Percentiles rank a stretch among this genome's conserved stretches.
phyloP scores from a whole-genome alignment of 225 moss, liverwort and hornwort species.

The Sphagnum tenellum region DNA sequence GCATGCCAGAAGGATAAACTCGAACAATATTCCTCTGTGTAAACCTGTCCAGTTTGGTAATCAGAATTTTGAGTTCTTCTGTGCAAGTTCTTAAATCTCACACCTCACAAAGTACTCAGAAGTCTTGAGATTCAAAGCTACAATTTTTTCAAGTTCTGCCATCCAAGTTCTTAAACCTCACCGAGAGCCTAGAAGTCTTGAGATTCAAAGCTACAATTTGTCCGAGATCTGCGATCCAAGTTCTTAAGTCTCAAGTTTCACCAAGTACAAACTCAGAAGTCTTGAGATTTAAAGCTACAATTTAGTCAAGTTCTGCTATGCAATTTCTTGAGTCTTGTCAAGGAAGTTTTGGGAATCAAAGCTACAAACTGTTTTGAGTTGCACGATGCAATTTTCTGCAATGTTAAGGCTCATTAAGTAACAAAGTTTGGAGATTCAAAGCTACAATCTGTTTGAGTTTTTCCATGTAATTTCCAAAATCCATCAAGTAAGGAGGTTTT shows the following conservation, averaged over 20 bases:
- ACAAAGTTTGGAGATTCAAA: too few relatives aligned
- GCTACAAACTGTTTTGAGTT: too few relatives aligned
- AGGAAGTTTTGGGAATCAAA: not conserved
- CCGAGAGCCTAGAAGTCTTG: not conserved
- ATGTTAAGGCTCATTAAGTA: too few relatives aligned
- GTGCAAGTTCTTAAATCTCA: not conserved
- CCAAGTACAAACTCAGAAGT: not conserved
- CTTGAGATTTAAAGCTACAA: not conserved
- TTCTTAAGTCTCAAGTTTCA: not conserved
- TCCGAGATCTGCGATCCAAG: not conserved
- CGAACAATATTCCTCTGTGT: conserved; percentile 74
- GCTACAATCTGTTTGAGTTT: too few relatives aligned
- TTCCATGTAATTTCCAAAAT: too few relatives aligned
- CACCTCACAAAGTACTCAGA: not conserved
- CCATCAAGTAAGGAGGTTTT: too few relatives aligned
- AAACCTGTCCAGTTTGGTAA: conserved; percentile 28
- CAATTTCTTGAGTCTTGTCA: not conserved
- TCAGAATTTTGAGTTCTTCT: not conserved
- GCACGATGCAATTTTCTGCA: too few relatives aligned
- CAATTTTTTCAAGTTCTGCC: too few relatives aligned
- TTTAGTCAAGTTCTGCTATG: not conserved
- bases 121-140: not conserved
- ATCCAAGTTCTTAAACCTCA: not conserved
- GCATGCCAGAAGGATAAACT: conserved; percentile 71
- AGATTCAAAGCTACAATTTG: not conserved